Percentiles rank a stretch among this genome's conserved stretches.
Conservation (phyloP, 2,329 filamentous ascomycete species). For the Penicillium sp. region DNA sequence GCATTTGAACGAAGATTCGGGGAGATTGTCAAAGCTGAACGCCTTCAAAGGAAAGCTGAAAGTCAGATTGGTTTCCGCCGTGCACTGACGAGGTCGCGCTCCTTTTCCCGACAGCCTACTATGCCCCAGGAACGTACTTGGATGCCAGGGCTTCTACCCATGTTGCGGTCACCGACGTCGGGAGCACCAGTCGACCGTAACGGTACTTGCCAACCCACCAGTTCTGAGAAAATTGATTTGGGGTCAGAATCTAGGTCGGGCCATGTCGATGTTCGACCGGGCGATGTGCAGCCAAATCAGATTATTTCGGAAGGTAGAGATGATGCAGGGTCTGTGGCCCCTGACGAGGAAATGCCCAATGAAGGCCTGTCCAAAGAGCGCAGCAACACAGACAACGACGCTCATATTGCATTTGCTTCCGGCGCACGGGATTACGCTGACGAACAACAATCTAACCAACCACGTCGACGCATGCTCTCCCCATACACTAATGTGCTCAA, state of each 20-base stretch:
- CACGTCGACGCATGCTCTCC: constrained; percentile 5
- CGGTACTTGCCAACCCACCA: background rate
- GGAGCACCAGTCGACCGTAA: background rate
- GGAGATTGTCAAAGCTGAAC: constrained; percentile 5
- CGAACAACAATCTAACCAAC: background rate
- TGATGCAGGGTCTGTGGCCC: background rate
- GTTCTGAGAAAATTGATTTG: background rate
- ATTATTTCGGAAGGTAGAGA: background rate
- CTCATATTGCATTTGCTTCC: background rate
- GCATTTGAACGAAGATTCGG: constrained; percentile 1
- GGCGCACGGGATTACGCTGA: background rate
- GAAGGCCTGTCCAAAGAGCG: background rate
- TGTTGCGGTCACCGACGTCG: background rate
- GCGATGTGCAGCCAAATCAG: background rate
- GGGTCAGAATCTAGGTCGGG: background rate
- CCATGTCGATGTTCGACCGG: background rate
- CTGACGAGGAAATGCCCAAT: background rate
- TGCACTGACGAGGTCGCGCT: background rate
- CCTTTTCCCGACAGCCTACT: background rate
- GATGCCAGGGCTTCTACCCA: background rate
- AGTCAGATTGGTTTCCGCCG: background rate
- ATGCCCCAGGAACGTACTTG: background rate
- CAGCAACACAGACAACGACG: background rate
- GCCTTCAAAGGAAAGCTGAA: background rate
- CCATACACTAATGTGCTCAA: constrained; percentile 4